Evolutionary conservation across 371 early-diverging fungal species (phyloP), one percentile per base, ranked within the genome.

Genomic region (Haplosporangium sp.): DNA sequence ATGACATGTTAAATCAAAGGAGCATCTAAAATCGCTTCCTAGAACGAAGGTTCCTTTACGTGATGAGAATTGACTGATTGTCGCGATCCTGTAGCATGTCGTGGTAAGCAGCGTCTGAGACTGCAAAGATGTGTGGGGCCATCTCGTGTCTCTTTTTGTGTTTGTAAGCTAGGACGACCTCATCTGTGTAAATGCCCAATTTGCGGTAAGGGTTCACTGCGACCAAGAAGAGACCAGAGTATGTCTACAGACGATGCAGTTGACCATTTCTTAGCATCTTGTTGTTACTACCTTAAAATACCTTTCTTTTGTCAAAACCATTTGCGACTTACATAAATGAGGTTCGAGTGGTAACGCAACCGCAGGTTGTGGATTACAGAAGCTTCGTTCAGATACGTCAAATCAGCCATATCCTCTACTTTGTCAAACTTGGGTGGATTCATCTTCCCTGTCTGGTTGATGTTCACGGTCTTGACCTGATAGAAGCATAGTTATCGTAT

Each of bases 341-440:
- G 79, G 69, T 95, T 93, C 36, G 93, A 87, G 16, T 89, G 86
- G 81, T 98, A 99, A 56, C 99, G 90, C 66, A 94, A 87, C 29
- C 91, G 89, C 29, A 99, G 86, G 72, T 98, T 99, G 86, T 99
- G 95, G 29, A 99, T 89, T 8, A 99, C 99, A 5, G 98, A 95
- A 2, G 99, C 97, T 75, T 99, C 99, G 83, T 99, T 99, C 55
- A 99, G 85, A 84, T 99, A 92, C 0, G 96, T 93, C 74, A 99
- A 83, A 57, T 96, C 96, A 23, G 99, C 99, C 98, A 99, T 96
- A 86, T 99, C 99, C 53, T 99, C 99, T 50, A 94, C 95, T 67
- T 92, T 89, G 82, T 99, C 99, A 82, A 99, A 99, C 85, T 99
- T 99, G 47, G 98, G 96, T 42, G 99, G 99, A 70, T 99, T 99